These are phyloP conservation scores for Adansonia grandidieri DNA, from an alignment of 441 rosid genomes.

Conservation along the genomic window DNA sequence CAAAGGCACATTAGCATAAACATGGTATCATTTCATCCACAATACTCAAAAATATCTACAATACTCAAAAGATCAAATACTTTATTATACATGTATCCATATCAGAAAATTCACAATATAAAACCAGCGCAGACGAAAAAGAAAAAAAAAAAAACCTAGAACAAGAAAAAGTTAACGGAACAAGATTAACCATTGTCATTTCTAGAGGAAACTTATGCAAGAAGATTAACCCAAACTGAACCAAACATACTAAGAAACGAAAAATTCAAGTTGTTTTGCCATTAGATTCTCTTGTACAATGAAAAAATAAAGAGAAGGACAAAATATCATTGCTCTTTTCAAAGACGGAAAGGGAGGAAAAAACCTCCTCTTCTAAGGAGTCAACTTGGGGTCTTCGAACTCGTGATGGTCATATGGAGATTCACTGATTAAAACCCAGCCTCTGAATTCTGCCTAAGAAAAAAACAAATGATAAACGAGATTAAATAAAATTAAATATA, in stretches of 20 bases:
- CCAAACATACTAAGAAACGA: not conserved
- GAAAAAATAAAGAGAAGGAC: not conserved
- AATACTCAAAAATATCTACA: no score
- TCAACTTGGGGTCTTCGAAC: not conserved
- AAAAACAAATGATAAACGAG: not conserved
- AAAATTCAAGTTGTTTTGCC: not conserved
- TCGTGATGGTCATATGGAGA: not conserved
- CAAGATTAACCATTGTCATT: not conserved
- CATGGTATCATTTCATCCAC: no score
- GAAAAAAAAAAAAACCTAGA: no score
- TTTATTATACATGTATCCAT: no score
- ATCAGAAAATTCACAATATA: no score
- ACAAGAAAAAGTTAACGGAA: not conserved
- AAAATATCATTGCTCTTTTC: not conserved
- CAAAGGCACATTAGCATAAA: no score
- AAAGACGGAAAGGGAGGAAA: not conserved
- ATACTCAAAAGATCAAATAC: no score
- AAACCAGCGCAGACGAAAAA: no score
- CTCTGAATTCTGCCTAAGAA: not conserved
- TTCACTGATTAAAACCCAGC: slow-evolving; percentile 8
- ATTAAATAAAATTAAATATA: not conserved
- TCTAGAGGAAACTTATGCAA: not conserved
- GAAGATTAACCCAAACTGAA: not conserved
- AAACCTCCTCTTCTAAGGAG: not conserved
- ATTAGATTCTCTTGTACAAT: no score